Conservation (phyloP, 306 rosid genomes). For the Trifolium pratense region DNA sequence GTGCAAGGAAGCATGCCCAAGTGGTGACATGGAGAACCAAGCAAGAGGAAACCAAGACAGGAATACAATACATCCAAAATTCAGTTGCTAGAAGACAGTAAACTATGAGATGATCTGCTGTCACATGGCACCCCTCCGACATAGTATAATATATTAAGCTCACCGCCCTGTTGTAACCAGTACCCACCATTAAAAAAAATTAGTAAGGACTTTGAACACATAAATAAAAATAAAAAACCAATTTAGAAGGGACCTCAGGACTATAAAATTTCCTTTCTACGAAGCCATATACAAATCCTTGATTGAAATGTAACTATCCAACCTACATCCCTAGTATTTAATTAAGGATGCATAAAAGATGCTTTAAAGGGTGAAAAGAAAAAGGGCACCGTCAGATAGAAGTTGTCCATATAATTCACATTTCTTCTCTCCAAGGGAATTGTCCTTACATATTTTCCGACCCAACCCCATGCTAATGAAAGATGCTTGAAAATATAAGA, state of each 20-base stretch:
- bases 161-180: constrained; percentile 70
- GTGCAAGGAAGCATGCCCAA: constrained; percentile 54
- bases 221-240: constrained; percentile 38
- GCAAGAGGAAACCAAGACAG: constrained; percentile 76
- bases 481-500: background rate
- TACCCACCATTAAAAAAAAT: constrained; percentile 66
- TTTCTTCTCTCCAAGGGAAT: constrained; percentile 10
- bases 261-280: constrained; percentile 54
- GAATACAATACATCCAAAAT: constrained; percentile 54
- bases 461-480: constrained; percentile 26
- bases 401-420: constrained; percentile 13
- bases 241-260: constrained; percentile 58
- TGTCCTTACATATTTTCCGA: background rate
- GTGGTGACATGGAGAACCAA: constrained; percentile 59
- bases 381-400: background rate
- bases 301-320: constrained; percentile 32
- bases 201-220: constrained; percentile 53
- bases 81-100: constrained; percentile 59
- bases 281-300: constrained; percentile 39
- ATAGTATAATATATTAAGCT: constrained; percentile 59
- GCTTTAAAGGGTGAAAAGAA: constrained; percentile 14
- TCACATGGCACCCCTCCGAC: constrained; percentile 72
- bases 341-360: constrained; percentile 34
- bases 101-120: constrained; percentile 62
- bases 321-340: constrained; percentile 33